Conservation (phyloP, 1,139 yeast genomes). For the Geotrichum europaeum region DNA sequence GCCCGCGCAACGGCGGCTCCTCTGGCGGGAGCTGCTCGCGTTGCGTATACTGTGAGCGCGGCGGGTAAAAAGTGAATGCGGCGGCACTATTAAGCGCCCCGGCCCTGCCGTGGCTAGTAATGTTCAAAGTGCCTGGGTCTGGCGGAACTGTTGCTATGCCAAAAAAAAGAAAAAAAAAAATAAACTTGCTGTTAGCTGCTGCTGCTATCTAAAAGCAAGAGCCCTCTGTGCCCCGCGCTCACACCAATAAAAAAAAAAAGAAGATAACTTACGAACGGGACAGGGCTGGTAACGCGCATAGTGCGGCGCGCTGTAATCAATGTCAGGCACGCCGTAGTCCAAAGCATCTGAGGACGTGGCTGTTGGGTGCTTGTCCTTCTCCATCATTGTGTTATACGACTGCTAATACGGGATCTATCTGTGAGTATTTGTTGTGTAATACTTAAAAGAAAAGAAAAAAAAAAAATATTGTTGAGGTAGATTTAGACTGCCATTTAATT, state of each 20-base stretch:
- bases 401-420: not conserved
- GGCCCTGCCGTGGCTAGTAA: no score
- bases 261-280: constrained; percentile 3
- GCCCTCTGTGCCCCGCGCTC: not conserved
- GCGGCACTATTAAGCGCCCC: not conserved
- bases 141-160: not conserved
- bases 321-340: not conserved
- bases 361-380: not conserved
- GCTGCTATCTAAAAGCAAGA: not conserved
- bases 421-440: not conserved
- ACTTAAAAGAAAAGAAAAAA: not conserved
- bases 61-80: constrained; percentile 7
- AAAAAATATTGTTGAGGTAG: not conserved
- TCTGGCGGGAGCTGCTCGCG: not conserved
- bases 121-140: not conserved
- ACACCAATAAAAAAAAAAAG: not conserved
- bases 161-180: not conserved
- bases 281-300: constrained; percentile 9
- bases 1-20: no score
- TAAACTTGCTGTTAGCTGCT: not conserved
- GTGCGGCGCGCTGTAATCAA: constrained; percentile 14
- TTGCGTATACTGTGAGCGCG: constrained; percentile 10
- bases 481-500: not conserved
- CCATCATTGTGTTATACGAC: not conserved
- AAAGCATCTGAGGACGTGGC: not conserved